Evolutionary conservation across 2,329 filamentous ascomycete species (phyloP).

Genomic region (Colletotrichum brevisporum): DNA sequence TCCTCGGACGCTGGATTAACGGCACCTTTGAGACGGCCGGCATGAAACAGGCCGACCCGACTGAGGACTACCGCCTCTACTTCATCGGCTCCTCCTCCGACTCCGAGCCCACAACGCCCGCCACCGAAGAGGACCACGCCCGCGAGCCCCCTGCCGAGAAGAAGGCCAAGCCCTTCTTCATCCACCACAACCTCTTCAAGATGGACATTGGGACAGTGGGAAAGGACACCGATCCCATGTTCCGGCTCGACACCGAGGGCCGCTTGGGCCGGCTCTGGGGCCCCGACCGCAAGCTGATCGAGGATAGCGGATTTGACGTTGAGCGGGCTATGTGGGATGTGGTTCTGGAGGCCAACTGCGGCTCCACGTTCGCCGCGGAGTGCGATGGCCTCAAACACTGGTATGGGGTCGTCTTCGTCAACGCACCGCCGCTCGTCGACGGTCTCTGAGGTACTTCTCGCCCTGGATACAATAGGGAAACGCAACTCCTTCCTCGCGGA

Average conservation of each 20-base stretch:
- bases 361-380: conserved; percentile 41
- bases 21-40: conserved; percentile 44
- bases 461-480: neutral
- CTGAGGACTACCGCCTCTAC: conserved; percentile 47
- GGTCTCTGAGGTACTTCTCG: neutral
- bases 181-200: conserved; percentile 55
- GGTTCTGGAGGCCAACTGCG: conserved; percentile 48
- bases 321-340: conserved; percentile 52
- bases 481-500: neutral
- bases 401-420: conserved; percentile 32
- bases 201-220: conserved; percentile 49
- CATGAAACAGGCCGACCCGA: conserved; percentile 51
- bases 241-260: conserved; percentile 43
- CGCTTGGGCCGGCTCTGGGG: conserved; percentile 48
- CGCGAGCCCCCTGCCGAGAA: conserved; percentile 35
- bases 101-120: neutral
- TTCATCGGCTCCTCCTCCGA: neutral
- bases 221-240: conserved; percentile 41
- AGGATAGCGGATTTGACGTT: conserved; percentile 49
- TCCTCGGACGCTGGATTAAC: conserved; percentile 51
- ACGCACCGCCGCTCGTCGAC: conserved; percentile 12
- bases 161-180: conserved; percentile 48
- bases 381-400: conserved; percentile 50
- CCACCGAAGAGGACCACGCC: conserved; percentile 25
- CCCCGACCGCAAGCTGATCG: conserved; percentile 44